Percentiles rank a stretch among this genome's conserved stretches.
These are phyloP conservation scores for Lachancea quebecensis DNA, from an alignment of 805 yeast species.

Conservation along the genomic window DNA sequence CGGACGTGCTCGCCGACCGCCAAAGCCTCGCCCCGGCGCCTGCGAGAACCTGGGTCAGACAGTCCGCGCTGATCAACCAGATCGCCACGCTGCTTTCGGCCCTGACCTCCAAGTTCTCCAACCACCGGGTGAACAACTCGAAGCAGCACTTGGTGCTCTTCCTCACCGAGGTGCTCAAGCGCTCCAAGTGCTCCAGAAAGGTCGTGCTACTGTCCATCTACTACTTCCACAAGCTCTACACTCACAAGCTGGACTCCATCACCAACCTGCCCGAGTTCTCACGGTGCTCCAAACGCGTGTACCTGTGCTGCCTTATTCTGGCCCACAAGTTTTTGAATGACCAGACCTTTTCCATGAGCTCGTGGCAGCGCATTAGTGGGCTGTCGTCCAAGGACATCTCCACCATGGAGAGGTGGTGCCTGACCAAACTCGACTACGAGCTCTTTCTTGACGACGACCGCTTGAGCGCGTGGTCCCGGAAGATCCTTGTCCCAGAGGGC, in stretches of 20 bases:
- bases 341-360: conserved; percentile 22
- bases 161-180: conserved; percentile 18
- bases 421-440: conserved; percentile 16
- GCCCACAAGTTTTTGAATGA: conserved; percentile 25
- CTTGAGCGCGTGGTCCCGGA: conserved; percentile 1
- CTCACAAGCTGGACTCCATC: conserved; percentile 7
- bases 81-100: conserved; percentile 16
- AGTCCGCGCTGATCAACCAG: conserved; percentile 6
- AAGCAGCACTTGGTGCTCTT: conserved; percentile 10
- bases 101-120: conserved; percentile 12
- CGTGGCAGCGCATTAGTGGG: conserved; percentile 25
- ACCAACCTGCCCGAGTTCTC: conserved; percentile 20
- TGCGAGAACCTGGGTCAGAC: background rate
- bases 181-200: conserved; percentile 21
- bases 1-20: background rate
- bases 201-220: conserved; percentile 15
- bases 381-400: conserved; percentile 14
- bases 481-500: background rate
- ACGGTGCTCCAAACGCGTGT: conserved; percentile 22
- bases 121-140: conserved; percentile 17
- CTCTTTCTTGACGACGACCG: background rate
- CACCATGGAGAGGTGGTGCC: conserved; percentile 26
- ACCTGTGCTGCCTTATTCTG: conserved; percentile 19
- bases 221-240: conserved; percentile 16
- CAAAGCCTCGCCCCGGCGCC: too few relatives aligned